Percentiles rank a stretch among this genome's conserved stretches.
Conservation (phyloP, 345 rosid species). For the Hibiscus syriacus region DNA sequence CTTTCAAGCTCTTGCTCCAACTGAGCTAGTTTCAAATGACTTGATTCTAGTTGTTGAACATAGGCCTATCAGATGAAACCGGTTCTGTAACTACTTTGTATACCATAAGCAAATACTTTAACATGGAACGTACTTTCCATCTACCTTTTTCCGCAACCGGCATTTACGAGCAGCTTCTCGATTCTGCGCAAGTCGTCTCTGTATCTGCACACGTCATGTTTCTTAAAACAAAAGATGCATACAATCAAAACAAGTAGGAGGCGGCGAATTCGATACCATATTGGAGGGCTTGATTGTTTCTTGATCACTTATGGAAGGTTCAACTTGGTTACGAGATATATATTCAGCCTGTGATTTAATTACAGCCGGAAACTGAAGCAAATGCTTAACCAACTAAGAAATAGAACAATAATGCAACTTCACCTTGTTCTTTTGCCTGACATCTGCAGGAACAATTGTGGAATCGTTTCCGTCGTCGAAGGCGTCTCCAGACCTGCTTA, state of each 20-base stretch:
- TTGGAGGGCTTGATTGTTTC: conserved; percentile 50
- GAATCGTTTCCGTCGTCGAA: conserved; percentile 41
- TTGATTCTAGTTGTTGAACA: conserved; percentile 77
- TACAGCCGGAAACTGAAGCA: no score
- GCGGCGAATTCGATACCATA: conserved; percentile 35
- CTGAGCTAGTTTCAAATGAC: conserved; percentile 62
- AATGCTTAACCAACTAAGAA: neutral
- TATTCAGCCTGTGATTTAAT: conserved; percentile 31
- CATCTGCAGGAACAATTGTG: conserved; percentile 39
- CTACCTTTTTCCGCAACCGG: conserved; percentile 80
- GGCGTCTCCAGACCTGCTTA: conserved; percentile 56
- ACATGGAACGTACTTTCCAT: conserved; percentile 10
- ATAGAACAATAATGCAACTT: conserved; percentile 13
- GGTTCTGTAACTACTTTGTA: neutral
- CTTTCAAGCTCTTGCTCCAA: conserved; percentile 77
- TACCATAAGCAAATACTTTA: neutral
- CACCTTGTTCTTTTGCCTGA: conserved; percentile 46
- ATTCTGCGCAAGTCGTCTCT: conserved; percentile 78
- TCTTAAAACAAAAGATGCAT: neutral
- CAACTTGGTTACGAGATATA: conserved; percentile 33
- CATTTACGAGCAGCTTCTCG: conserved; percentile 95
- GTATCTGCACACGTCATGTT: conserved; percentile 30
- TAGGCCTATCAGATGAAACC: conserved; percentile 43
- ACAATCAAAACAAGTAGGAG: neutral
- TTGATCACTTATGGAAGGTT: conserved; percentile 55